Evolutionary conservation across 306 rosid species (phyloP), one percentile per base, ranked within the genome.

Genomic region (Cyclanthera cordifolia): DNA sequence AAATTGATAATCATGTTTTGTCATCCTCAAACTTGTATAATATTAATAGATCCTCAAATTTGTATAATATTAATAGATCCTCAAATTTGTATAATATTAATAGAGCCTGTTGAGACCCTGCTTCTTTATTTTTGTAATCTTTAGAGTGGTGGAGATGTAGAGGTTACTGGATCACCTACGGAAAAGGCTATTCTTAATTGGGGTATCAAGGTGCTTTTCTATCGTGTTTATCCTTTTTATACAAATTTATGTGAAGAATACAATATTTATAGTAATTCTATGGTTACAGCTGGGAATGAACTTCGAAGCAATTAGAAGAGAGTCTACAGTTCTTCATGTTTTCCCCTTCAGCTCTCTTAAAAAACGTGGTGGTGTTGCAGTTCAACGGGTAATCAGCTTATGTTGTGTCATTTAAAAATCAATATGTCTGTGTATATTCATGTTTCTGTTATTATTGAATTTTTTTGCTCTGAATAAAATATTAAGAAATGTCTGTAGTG

Each of bases 91-190:
- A 65, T 23, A 41, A 24, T 46, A 15, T 4, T n/a, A n/a, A n/a
- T n/a, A n/a, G n/a, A 8, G 21, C 43, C 43, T 45, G 43, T 46
- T 55, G 67, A 23, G 14, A 45, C 43, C 43, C 5, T 52, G 51
- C 27, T 41, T 4, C 60, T 19, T n/a, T 14, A 46, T 72, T 54
- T 17, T 37, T 82, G n/a, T 39, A 67, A 21, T 27, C 37, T 74
- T 69, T 71, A 88, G 97, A 65, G 76, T n/a, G 79, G 82, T 45
- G 80, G 75, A 60, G 82, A 75, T 43, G 54, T 78, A 32, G 97
- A 86, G 80, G 78, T 91, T 79, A 79, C 95, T 70, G 97, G 97
- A 46, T 91, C 97, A 78, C 97, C 97, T 24, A 91, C 97, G 5
- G 97, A 91, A 69, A 88, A 83, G 80, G 96, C 97, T 48, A 88